Evolutionary conservation across 2,329 filamentous ascomycete genomes (phyloP).

Genomic region (Cercospora sesami): DNA sequence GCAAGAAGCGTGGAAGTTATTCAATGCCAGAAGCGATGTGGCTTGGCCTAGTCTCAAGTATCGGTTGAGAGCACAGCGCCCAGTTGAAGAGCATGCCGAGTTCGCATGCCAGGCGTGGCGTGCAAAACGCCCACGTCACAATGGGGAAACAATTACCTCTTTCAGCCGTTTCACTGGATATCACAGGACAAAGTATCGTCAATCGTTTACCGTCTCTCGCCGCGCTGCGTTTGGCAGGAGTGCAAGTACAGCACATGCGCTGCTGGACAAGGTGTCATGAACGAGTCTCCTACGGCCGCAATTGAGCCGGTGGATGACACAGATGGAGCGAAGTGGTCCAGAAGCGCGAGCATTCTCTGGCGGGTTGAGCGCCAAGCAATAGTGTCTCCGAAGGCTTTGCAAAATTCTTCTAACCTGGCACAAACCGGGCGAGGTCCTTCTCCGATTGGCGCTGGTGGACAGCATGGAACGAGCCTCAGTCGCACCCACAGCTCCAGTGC

Average conservation of each 20-base stretch:
- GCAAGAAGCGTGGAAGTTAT: not conserved
- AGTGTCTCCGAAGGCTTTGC: not conserved
- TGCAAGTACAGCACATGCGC: not conserved
- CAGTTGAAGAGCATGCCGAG: constrained; percentile 3
- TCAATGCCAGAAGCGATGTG: not conserved
- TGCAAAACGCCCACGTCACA: constrained; percentile 10
- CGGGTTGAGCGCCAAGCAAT: not conserved
- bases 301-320: not conserved
- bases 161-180: constrained; percentile 8
- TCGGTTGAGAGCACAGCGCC: constrained; percentile 7
- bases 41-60: not conserved
- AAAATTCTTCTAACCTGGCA: not conserved
- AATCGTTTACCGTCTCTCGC: not conserved
- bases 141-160: constrained; percentile 8
- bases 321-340: not conserved
- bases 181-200: not conserved
- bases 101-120: constrained; percentile 4
- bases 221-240: not conserved
- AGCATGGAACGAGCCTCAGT: not conserved
- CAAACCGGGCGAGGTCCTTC: not conserved
- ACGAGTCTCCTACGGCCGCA: not conserved
- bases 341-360: not conserved
- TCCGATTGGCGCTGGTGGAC: not conserved
- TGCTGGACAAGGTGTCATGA: not conserved
- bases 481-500: not conserved